Evolutionary conservation across 495 filamentous ascomycete species (phyloP).

Genomic region (Aspergillus cavernicola): DNA sequence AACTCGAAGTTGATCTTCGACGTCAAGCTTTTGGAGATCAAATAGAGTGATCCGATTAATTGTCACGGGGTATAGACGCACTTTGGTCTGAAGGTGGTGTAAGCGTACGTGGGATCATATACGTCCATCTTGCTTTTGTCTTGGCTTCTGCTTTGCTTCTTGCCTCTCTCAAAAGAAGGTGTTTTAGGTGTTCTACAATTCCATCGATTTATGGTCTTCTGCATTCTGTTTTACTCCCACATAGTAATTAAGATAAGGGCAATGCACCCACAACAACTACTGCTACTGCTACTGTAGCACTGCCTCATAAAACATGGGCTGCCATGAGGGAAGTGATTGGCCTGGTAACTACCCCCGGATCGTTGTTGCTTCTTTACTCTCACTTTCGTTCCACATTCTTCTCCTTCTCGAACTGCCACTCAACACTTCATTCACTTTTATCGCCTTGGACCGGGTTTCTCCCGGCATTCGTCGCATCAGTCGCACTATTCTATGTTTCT

Average conservation of each 20-base stretch:
- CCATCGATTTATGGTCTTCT: background rate
- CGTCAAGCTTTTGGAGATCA: conserved; percentile 76
- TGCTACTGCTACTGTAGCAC: too few species aligned
- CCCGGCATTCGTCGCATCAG: background rate
- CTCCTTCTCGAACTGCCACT: background rate
- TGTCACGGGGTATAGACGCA: background rate
- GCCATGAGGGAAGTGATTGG: background rate
- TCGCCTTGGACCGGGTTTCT: background rate
- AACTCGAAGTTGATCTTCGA: conserved; percentile 94
- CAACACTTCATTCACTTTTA: background rate
- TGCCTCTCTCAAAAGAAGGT: conserved; percentile 26
- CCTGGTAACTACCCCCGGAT: too few species aligned
- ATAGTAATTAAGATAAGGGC: too few species aligned
- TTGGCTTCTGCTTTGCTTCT: conserved; percentile 17
- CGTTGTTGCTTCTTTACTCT: background rate
- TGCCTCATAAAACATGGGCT: too few species aligned
- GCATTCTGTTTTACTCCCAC: background rate
- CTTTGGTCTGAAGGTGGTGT: background rate
- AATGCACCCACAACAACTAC: too few species aligned
- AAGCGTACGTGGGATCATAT: background rate
- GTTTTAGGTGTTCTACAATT: conserved; percentile 24
- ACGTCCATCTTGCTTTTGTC: conserved; percentile 18
- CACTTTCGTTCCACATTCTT: background rate
- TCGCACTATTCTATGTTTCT: background rate
- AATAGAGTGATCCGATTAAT: conserved; percentile 31